These are phyloP conservation scores for Fragilariopsis cylindrus DNA, from an alignment of 108 stramenopile genomes.

Conservation along the genomic window DNA sequence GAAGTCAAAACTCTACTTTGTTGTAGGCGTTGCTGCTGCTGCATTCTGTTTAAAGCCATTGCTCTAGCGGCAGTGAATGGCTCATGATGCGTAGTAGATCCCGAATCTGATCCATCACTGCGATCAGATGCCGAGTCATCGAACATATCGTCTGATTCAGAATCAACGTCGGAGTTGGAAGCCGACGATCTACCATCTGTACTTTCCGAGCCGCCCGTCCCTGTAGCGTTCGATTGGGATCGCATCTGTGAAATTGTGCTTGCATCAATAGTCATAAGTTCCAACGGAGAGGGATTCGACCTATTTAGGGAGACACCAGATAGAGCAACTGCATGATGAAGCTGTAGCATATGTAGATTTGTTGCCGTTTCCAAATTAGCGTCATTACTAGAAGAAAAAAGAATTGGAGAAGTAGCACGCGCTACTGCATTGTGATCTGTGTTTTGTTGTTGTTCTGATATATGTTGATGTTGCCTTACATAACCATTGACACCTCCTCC, in stretches of 20 bases:
- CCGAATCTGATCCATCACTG: slow-evolving; percentile 58
- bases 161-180: slow-evolving; percentile 60
- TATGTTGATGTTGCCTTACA: slow-evolving; percentile 26
- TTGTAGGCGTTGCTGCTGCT: slow-evolving; percentile 48
- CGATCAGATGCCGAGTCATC: slow-evolving; percentile 72
- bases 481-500: slow-evolving; percentile 11
- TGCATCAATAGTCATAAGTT: slow-evolving; percentile 38
- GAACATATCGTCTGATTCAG: slow-evolving; percentile 63
- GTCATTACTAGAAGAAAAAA: slow-evolving; percentile 31
- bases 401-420: slow-evolving; percentile 35
- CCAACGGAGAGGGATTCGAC: slow-evolving; percentile 17
- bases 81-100: slow-evolving; percentile 32
- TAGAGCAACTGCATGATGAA: slow-evolving; percentile 42
- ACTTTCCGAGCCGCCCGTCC: slow-evolving; percentile 1
- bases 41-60: slow-evolving; percentile 57
- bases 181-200: slow-evolving; percentile 49
- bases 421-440: slow-evolving; percentile 26
- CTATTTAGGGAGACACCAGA: slow-evolving; percentile 34
- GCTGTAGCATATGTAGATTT: slow-evolving; percentile 44
- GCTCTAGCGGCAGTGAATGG: slow-evolving; percentile 57
- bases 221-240: neutral
- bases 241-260: slow-evolving; percentile 1
- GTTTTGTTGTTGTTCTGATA: neutral
- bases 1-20: slow-evolving; percentile 34
- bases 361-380: slow-evolving; percentile 15